Conservation (phyloP, 257 asterid species). For the Nicotiana attenuata region DNA sequence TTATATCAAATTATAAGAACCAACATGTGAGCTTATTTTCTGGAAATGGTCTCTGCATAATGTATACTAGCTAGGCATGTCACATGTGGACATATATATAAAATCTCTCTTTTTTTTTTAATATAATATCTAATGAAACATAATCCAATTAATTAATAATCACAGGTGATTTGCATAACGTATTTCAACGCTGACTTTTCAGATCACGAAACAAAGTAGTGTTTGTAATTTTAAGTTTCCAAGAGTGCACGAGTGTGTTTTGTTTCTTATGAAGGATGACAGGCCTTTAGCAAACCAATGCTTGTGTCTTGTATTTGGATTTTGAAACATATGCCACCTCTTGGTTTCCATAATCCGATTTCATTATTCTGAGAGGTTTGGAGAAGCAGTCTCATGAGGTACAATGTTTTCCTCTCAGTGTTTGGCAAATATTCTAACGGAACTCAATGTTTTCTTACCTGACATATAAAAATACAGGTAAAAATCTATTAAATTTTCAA, state of each 20-base stretch:
- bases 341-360: not conserved
- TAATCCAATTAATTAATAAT: not conserved
- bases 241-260: conserved; percentile 9
- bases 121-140: not conserved
- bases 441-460: too few species aligned
- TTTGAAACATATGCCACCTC: not conserved
- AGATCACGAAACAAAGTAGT: not conserved
- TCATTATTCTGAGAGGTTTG: not conserved
- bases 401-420: too few species aligned
- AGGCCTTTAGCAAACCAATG: not conserved
- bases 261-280: not conserved
- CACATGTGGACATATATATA: not conserved
- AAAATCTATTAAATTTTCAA: too few species aligned
- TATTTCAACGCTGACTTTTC: not conserved
- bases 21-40: conserved; percentile 1
- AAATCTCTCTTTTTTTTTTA: not conserved
- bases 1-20: not conserved
- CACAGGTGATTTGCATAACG: not conserved
- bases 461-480: too few species aligned
- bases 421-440: too few species aligned
- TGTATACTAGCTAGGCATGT: not conserved
- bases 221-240: not conserved
- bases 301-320: not conserved
- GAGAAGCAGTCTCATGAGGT: not conserved
- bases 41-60: not conserved